Conservation (phyloP, 2,329 filamentous ascomycete species). For the Pseudocercospora ulei region DNA sequence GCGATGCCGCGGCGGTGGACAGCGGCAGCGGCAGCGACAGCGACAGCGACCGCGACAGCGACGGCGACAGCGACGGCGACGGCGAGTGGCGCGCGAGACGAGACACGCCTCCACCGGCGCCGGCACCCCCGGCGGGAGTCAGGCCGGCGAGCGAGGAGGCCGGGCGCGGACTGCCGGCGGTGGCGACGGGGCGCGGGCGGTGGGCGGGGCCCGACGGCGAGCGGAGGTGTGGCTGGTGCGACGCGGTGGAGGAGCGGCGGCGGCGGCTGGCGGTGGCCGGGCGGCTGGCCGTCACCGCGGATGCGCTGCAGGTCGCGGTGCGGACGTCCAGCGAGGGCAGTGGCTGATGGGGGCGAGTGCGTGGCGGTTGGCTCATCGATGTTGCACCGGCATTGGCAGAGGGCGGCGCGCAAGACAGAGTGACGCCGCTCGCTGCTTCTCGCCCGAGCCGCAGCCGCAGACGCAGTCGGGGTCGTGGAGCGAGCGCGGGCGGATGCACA, state of each 20-base stretch:
- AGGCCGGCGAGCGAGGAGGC: conserved; percentile 48
- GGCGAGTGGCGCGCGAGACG: conserved; percentile 53
- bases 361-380: conserved; percentile 48
- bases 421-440: too few species aligned
- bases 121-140: conserved; percentile 45
- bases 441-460: too few species aligned
- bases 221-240: conserved; percentile 48
- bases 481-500: too few species aligned
- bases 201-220: conserved; percentile 48
- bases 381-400: conserved; percentile 30
- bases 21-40: conserved; percentile 52
- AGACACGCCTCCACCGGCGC: conserved; percentile 45
- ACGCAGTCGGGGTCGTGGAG: too few species aligned
- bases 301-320: conserved; percentile 44
- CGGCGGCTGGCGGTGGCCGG: conserved; percentile 46
- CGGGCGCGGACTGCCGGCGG: conserved; percentile 46
- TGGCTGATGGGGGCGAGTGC: conserved; percentile 15
- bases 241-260: conserved; percentile 48
- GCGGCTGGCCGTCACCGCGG: conserved; percentile 44
- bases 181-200: conserved; percentile 48
- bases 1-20: conserved; percentile 46
- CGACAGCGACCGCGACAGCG: too few species aligned
- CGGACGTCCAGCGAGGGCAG: conserved; percentile 18
- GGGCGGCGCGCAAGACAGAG: too few species aligned
- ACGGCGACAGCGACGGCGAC: conserved; percentile 48